Conservation (phyloP, 176 grass and related monocot species). For the Pontederia crassipes region DNA sequence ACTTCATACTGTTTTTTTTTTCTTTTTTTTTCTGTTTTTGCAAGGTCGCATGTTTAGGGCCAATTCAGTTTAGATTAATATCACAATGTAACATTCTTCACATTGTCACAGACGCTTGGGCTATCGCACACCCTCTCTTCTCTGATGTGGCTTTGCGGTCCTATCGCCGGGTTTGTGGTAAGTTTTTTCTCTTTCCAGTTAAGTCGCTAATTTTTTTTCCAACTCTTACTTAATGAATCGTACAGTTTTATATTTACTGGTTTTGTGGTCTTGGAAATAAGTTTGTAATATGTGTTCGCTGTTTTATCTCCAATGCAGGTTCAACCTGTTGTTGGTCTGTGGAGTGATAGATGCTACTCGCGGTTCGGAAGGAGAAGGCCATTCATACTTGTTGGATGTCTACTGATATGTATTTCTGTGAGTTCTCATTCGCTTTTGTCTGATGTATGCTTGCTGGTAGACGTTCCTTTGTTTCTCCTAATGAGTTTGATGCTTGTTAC, state of each 20-base stretch:
- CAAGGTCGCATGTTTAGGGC: no score
- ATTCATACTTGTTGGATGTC: slow-evolving; percentile 57
- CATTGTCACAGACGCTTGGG: slow-evolving; percentile 57
- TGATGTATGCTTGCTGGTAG: no score
- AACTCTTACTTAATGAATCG: no score
- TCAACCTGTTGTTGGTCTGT: slow-evolving; percentile 71
- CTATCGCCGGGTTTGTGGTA: slow-evolving; percentile 80
- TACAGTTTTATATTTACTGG: no score
- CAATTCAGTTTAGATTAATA: no score
- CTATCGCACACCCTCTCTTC: slow-evolving; percentile 79
- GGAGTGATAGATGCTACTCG: slow-evolving; percentile 56
- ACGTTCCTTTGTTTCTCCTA: not conserved
- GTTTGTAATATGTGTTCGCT: not conserved
- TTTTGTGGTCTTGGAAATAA: no score
- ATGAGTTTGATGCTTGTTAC: not conserved
- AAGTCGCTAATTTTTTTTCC: not conserved
- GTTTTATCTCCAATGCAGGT: slow-evolving; percentile 31
- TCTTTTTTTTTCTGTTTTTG: no score
- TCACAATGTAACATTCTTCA: not conserved
- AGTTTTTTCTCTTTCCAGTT: slow-evolving; percentile 19
- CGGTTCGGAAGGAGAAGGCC: slow-evolving; percentile 66
- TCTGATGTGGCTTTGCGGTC: slow-evolving; percentile 96
- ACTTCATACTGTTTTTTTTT: no score
- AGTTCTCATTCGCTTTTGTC: slow-evolving; percentile 16
- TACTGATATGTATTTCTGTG: slow-evolving; percentile 55